Percentiles rank a stretch among this genome's conserved stretches.
These are phyloP conservation scores for Claviceps monticola DNA, from an alignment of 2,329 filamentous ascomycete species.

Conservation along the genomic window DNA sequence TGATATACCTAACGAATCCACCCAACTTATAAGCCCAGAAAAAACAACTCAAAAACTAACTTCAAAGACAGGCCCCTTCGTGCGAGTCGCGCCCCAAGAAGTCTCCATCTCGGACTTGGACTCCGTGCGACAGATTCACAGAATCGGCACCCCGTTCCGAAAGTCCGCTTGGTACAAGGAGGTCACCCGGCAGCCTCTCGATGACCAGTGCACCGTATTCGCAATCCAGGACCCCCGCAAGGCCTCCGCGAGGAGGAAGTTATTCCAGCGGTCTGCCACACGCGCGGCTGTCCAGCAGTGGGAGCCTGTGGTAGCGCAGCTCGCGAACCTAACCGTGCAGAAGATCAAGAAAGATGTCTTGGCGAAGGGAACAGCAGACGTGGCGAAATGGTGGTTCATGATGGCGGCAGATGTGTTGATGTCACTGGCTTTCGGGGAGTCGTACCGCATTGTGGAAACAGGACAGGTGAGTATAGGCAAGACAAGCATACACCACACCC, in stretches of 20 bases:
- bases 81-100: not conserved
- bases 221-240: not conserved
- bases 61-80: not conserved
- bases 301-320: not conserved
- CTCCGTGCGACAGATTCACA: not conserved
- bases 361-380: not conserved
- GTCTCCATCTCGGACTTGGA: not conserved
- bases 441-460: not conserved
- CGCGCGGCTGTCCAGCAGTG: not conserved
- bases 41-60: too few relatives aligned
- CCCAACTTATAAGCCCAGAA: too few relatives aligned
- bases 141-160: not conserved
- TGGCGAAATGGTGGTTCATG: slow-evolving; percentile 1
- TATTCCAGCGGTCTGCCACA: not conserved
- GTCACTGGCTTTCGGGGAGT: not conserved
- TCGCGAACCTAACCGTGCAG: not conserved
- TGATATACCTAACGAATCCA: too few relatives aligned
- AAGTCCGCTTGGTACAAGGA: not conserved
- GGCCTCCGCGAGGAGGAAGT: not conserved
- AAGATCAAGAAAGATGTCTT: not conserved
- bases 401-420: slow-evolving; percentile 1
- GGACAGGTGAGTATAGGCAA: not conserved
- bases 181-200: not conserved
- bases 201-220: not conserved
- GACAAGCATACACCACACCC: not conserved